A percentile compares a stretch with the other conserved stretches of the same genome.
Evolutionary conservation across 441 rosid genomes (phyloP).

Genomic region (Euphorbia celastroides): DNA sequence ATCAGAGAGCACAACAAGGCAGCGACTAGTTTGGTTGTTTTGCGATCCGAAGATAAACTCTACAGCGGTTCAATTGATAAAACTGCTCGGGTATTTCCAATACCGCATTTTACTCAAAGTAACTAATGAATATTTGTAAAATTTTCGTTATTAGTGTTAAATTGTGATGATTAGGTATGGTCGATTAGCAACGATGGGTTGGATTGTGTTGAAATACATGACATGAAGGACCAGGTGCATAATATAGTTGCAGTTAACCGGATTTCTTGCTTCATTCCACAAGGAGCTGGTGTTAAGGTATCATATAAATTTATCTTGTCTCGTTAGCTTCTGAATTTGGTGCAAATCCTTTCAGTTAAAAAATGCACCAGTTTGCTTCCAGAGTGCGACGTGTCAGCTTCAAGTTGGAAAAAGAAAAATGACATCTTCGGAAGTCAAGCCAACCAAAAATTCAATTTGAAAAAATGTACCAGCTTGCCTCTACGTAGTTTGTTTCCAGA

Average conservation of each 20-base stretch:
- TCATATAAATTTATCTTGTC: not conserved
- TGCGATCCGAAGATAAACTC: slow-evolving; percentile 50
- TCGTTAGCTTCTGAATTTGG: no score
- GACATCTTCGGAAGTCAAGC: no score
- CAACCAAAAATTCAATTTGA: no score
- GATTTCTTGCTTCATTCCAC: slow-evolving; percentile 61
- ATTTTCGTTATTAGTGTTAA: not conserved
- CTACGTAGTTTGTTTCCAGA: no score
- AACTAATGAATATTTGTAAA: not conserved
- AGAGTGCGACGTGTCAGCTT: no score
- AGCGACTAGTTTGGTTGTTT: slow-evolving; percentile 50
- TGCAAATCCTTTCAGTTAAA: no score
- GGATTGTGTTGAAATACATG: slow-evolving; percentile 52
- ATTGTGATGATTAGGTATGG: slow-evolving; percentile 45
- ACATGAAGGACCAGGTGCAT: slow-evolving; percentile 65
- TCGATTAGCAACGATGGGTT: slow-evolving; percentile 37
- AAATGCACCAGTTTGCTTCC: no score
- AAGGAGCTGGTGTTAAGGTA: slow-evolving; percentile 82
- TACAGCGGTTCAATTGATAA: slow-evolving; percentile 69
- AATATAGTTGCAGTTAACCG: slow-evolving; percentile 45
- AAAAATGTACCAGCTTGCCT: no score
- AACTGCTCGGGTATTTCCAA: slow-evolving; percentile 43
- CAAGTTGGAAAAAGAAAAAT: no score
- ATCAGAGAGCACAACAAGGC: slow-evolving; percentile 57
- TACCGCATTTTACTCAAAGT: not conserved